Base-by-base conservation (phyloP, 2,329 filamentous ascomycete species). In the Thelonectria blattea region DNA sequence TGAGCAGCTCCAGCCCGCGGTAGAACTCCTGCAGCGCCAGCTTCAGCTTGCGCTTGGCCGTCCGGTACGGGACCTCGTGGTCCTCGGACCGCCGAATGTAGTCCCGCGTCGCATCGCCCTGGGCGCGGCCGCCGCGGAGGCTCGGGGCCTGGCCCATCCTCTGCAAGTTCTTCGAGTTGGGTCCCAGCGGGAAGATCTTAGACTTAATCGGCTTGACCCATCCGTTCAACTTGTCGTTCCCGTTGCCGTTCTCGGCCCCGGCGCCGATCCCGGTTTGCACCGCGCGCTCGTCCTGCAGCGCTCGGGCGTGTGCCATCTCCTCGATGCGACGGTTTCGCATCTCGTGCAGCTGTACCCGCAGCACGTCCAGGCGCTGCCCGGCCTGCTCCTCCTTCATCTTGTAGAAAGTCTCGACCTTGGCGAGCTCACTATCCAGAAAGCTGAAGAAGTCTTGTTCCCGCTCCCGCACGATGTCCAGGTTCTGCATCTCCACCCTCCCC, bases 371-470 rank as follows among this genome's bases (percentile, higher is more conserved):
- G 2, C 93, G 86, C 56, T 88, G 80, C 0, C 87, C 90, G 0
- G 94, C 92, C 72, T 97, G 92, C 27, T 91, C 85, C 73, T 99
- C 95, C 73, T 97, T 97, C 66, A 86, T 79, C 68, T 86, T 88
- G 79, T 98, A 98, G 72, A 99, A 99, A 0, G 81, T 78, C 73
- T 99, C 93, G 11, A 99, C 92, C 77, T 98, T 99, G n/a, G 88
- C 83, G 14, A 99, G 80, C 76, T 99, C 91, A 10, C 80, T 80
- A 68, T 97, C 92, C 54, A 99, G 80, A 71, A 95, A 99, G 0
- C 81, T 78, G 74, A 93, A 94, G 72, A 99, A 98, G 14, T 97
- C 91, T n/a, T 84, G 85, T 74, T 96, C 89, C 17, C 88, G 85
- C 58, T 88, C 81, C 46, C 91, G 89, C 3, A 96, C 82, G 41